phyloP scores from a whole-genome alignment of 768 basidiomycete species.

The Suillus spraguei region DNA sequence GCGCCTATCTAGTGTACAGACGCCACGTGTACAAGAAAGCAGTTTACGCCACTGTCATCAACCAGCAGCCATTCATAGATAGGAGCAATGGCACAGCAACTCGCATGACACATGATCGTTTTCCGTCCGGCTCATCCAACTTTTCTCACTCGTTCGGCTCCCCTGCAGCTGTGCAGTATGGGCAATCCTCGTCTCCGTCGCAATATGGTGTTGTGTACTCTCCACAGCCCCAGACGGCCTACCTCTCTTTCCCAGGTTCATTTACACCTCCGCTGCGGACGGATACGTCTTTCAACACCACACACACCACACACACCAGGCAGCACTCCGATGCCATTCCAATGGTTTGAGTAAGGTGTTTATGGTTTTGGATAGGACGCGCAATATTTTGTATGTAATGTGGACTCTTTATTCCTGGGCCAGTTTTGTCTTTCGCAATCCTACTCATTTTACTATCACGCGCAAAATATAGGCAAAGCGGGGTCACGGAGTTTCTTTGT shows the following conservation, averaged over 20 bases:
- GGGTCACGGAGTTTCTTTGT: neutral
- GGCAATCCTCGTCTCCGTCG: conserved; percentile 1
- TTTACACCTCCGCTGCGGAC: conserved; percentile 15
- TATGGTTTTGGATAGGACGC: neutral
- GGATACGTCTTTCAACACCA: conserved; percentile 16
- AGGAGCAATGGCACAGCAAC: neutral
- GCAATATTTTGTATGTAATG: neutral
- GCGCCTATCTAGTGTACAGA: conserved; percentile 22
- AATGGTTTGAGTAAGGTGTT: conserved; percentile 18
- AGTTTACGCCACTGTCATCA: neutral
- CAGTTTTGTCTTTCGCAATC: neutral
- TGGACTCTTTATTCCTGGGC: neutral
- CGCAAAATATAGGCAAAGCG: neutral
- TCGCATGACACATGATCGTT: conserved; percentile 13
- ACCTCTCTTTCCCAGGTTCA: conserved; percentile 9
- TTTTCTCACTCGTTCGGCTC: conserved; percentile 7
- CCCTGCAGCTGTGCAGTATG: conserved; percentile 8
- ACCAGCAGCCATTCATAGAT: neutral
- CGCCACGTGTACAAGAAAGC: conserved; percentile 10
- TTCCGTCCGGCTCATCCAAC: conserved; percentile 17
- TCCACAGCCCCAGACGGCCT: neutral
- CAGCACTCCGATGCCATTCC: conserved; percentile 20
- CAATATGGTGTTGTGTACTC: neutral
- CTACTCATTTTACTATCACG: neutral
- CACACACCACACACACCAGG: conserved; percentile 10